phyloP scores from a whole-genome alignment of 2,329 filamentous ascomycete species.

The Knufia fluminis region DNA sequence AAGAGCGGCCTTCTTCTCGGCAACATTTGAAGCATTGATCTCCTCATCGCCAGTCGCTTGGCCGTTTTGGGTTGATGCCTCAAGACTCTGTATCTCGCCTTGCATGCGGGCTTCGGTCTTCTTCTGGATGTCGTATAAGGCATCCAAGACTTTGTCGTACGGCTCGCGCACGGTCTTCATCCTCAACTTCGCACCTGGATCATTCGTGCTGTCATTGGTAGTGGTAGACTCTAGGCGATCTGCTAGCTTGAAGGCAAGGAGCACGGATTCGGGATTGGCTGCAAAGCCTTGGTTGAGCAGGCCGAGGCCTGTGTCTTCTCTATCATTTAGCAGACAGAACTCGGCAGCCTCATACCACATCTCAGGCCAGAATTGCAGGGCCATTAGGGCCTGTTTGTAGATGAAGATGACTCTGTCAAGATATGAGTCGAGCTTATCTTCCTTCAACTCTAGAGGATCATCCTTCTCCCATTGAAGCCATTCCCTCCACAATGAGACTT shows the following conservation, averaged over 20 bases:
- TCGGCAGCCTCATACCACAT: conserved; percentile 93
- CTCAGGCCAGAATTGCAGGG: conserved; percentile 86
- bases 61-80: conserved; percentile 39
- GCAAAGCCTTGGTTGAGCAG: conserved; percentile 74
- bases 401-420: conserved; percentile 75
- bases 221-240: conserved; percentile 77
- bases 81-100: conserved; percentile 47
- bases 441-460: conserved; percentile 76
- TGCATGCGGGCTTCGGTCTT: conserved; percentile 59
- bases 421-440: conserved; percentile 67
- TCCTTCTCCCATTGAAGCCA: conserved; percentile 96
- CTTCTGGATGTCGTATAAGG: conserved; percentile 77
- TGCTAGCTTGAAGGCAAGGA: conserved; percentile 80
- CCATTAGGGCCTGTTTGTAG: conserved; percentile 90
- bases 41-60: conserved; percentile 40
- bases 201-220: conserved; percentile 66
- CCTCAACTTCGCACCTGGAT: conserved; percentile 49
- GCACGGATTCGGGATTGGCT: conserved; percentile 86
- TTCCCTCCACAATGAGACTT: conserved; percentile 80
- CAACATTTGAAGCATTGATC: conserved; percentile 39
- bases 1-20: conserved; percentile 45
- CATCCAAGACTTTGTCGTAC: conserved; percentile 72
- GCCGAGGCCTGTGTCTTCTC: conserved; percentile 62
- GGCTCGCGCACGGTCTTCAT: conserved; percentile 71
- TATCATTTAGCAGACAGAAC: conserved; percentile 74